A percentile compares a stretch with the other conserved stretches of the same genome.
phyloP scores from a whole-genome alignment of 129 eudicot species.

The Arctium minus region DNA sequence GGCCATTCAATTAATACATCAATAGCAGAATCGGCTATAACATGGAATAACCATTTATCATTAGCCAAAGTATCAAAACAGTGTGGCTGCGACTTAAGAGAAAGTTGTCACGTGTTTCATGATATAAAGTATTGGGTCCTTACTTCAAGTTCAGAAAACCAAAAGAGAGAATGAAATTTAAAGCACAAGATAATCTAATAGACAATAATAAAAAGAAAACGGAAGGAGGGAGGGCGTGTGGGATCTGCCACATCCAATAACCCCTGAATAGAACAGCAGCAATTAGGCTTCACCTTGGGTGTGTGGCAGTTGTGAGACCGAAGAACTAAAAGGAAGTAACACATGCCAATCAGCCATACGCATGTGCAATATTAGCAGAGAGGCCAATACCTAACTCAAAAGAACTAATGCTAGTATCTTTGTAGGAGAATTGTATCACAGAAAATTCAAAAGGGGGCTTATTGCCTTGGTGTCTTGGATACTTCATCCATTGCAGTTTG shows the following conservation, averaged over 20 bases:
- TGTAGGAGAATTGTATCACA: neutral
- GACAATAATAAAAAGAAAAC: neutral
- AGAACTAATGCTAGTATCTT: neutral
- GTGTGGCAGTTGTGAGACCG: neutral
- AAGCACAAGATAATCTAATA: neutral
- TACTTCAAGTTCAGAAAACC: neutral
- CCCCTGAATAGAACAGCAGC: neutral
- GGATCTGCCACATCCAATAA: neutral
- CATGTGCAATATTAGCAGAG: neutral
- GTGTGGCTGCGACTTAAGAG: neutral
- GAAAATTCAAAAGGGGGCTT: neutral
- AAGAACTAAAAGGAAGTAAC: neutral
- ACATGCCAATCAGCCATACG: neutral
- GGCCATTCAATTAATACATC: neutral
- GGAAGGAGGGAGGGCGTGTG: neutral
- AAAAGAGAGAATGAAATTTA: neutral
- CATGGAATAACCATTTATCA: neutral
- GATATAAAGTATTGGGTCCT: neutral
- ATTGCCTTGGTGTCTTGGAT: neutral
- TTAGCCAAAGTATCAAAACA: neutral
- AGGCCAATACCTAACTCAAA: neutral
- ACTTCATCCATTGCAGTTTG: neutral
- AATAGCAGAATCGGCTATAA: neutral
- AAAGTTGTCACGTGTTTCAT: neutral
- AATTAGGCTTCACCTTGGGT: neutral